phyloP scores from a whole-genome alignment of 345 rosid genomes.

The Melaleuca alternifolia region DNA sequence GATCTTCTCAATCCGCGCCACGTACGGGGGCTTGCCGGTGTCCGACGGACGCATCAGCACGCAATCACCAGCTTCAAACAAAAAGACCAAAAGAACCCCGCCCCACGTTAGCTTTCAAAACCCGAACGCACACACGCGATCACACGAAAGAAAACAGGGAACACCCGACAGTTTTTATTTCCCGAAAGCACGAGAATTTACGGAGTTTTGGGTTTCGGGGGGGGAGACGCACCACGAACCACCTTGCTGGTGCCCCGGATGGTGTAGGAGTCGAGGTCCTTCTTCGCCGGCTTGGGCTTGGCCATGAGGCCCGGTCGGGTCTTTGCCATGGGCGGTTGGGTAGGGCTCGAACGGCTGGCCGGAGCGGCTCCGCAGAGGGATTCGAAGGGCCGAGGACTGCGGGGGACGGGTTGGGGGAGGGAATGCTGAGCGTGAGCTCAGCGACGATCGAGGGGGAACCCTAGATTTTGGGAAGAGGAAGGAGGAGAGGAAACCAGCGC shows the following conservation, averaged over 20 bases:
- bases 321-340: constrained; percentile 48
- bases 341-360: background rate
- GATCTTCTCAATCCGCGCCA: constrained; percentile 72
- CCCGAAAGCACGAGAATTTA: background rate
- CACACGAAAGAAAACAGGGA: background rate
- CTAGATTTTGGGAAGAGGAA: constrained; percentile 12
- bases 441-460: constrained; percentile 13
- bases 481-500: background rate
- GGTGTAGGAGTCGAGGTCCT: constrained; percentile 14
- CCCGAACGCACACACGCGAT: background rate
- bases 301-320: constrained; percentile 49
- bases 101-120: background rate
- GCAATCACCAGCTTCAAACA: constrained; percentile 60
- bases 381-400: background rate
- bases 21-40: constrained; percentile 63
- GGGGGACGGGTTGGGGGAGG: background rate
- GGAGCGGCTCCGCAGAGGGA: background rate
- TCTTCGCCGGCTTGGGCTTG: constrained; percentile 11
- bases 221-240: background rate
- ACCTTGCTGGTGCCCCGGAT: constrained; percentile 16
- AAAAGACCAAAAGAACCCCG: background rate
- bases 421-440: background rate
- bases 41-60: constrained; percentile 83
- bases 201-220: background rate
- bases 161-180: background rate